Conservation (phyloP, 345 rosid species). For the Populus alba region DNA sequence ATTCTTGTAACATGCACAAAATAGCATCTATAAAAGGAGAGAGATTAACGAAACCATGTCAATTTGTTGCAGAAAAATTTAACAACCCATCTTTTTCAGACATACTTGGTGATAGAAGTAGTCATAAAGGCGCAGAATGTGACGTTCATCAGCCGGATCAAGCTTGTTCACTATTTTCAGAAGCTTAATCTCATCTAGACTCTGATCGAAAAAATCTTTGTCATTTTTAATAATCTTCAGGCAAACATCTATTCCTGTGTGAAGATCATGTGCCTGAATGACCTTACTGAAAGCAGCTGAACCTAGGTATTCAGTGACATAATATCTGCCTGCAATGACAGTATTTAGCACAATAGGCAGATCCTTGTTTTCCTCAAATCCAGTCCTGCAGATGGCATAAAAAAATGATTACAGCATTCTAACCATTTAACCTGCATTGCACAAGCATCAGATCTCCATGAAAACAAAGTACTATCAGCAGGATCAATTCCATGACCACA, state of each 20-base stretch:
- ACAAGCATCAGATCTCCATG: constrained; percentile 12
- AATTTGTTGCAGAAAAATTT: neutral
- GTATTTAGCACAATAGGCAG: constrained; percentile 67
- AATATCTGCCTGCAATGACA: constrained; percentile 81
- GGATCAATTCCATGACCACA: neutral
- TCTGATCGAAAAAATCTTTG: constrained; percentile 95
- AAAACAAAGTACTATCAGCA: constrained; percentile 5
- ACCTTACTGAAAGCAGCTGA: constrained; percentile 97
- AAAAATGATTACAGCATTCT: constrained; percentile 20
- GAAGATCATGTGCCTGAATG: constrained; percentile 85
- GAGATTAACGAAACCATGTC: neutral
- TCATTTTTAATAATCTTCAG: constrained; percentile 96
- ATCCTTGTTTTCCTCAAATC: constrained; percentile 89
- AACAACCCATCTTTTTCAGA: neutral
- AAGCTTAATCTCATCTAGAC: constrained; percentile 95
- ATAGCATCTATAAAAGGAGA: neutral
- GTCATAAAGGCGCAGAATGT: constrained; percentile 86
- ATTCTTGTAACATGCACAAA: neutral
- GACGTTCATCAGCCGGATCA: constrained; percentile 80
- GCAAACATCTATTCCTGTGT: constrained; percentile 69
- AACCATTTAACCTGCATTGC: constrained; percentile 10
- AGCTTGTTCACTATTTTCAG: constrained; percentile 80
- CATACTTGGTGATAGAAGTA: constrained; percentile 90
- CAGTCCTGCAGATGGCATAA: constrained; percentile 64
- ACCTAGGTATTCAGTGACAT: constrained; percentile 81